These are phyloP conservation scores for Globisporangium irregulare DNA, from an alignment of 352 stramenopile species.

Conservation along the genomic window DNA sequence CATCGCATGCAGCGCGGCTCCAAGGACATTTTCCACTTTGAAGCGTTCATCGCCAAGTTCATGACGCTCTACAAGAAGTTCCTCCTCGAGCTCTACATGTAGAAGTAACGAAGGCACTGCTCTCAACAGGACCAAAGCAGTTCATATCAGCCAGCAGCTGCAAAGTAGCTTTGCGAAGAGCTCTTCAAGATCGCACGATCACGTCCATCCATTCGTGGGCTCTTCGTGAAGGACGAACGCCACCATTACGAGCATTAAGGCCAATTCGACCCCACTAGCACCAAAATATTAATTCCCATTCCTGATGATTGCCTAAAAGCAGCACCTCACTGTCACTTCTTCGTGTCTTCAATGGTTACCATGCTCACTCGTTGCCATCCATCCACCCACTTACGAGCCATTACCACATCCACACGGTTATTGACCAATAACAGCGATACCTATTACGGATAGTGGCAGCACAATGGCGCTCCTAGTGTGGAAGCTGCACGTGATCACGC, in stretches of 20 bases:
- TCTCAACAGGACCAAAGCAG: neutral
- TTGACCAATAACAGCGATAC: neutral
- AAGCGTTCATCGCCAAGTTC: slow-evolving; percentile 99
- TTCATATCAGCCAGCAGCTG: neutral
- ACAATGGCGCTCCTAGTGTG: slow-evolving; percentile 24
- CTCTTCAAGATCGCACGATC: neutral
- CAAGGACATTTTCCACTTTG: slow-evolving; percentile 99
- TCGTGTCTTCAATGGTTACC: neutral
- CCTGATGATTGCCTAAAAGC: neutral
- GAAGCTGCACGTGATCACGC: slow-evolving; percentile 33
- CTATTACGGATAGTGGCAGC: neutral
- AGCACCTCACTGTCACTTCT: neutral
- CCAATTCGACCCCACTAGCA: neutral
- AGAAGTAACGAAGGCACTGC: slow-evolving; percentile 6
- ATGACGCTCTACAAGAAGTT: slow-evolving; percentile 99
- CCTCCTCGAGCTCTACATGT: slow-evolving; percentile 93
- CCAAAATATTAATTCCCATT: neutral
- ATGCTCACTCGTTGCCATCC: neutral
- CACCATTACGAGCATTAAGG: neutral
- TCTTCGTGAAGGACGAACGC: neutral
- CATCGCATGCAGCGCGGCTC: slow-evolving; percentile 93
- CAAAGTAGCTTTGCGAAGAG: neutral
- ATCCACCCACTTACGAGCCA: neutral
- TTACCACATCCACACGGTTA: neutral
- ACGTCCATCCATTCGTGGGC: neutral